Evolutionary conservation across 1,284 basidiomycete species (phyloP), one percentile per base, ranked within the genome.

Genomic region (Naganishia sp.): DNA sequence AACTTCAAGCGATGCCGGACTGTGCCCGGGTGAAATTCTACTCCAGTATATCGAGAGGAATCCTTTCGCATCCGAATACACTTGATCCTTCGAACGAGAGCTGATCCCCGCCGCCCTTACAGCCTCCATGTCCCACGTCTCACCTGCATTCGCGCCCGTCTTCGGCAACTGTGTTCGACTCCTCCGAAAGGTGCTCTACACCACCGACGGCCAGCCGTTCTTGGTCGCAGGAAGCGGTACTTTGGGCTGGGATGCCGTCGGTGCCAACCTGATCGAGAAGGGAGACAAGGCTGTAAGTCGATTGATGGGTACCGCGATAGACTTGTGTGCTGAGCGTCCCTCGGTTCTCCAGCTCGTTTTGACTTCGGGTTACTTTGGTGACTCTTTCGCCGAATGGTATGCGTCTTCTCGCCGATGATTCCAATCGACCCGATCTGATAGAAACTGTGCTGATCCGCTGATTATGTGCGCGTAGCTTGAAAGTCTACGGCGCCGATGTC

Each of bases 201-300:
- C 93, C 46, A 50, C 15, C 6, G 81, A 83, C 43, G 89, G 84
- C 0, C 94, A 97, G 76, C 90, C 92, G 0, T 90, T 98, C 82
- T 82, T 97, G 72, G 89, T 96, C 64, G 87, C 93, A 36, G 95
- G 95, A 2, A 90, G 88, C 57, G 94, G 94, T n/a, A 98, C 94
- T 2, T 82, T 98, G 45, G 94, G 94, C 42, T 96, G 94, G 93
- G 83, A 81, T 67, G 75, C 75, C 18, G 88, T 90, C 46, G 86
- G 88, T 0, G 85, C 90, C 33, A 96, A 97, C 79, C 83, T 96
- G 53, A 82, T 95, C 28, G 83, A 86, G 79, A 84, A 86, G 1
- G 90, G 88, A 57, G 91, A 96, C 72, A 84, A 88, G 65, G 90
- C 84, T 13, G 86, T 96, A 52, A 70, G 74, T 73, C 6, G 13